A percentile compares a stretch with the other conserved stretches of the same genome.
phyloP scores from a whole-genome alignment of 1,284 basidiomycete genomes.

The Boletus subluridellus region DNA sequence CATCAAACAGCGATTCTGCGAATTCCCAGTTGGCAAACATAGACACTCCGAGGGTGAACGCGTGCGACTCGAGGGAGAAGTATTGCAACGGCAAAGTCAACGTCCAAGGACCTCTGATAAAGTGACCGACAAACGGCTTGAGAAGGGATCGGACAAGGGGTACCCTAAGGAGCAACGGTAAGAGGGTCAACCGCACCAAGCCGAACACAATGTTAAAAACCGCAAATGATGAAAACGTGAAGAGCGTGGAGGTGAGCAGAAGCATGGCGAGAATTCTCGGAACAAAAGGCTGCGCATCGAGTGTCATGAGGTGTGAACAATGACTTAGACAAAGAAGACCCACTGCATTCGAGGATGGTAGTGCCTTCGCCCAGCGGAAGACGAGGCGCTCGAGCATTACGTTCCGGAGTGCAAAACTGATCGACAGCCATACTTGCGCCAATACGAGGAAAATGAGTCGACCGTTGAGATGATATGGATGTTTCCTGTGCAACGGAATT shows the following conservation, averaged over 20 bases:
- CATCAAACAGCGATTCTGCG: constrained; percentile 56
- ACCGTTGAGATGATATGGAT: constrained; percentile 67
- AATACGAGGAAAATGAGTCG: constrained; percentile 55
- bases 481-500: constrained; percentile 45
- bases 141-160: constrained; percentile 50
- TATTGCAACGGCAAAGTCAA: constrained; percentile 48
- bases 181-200: constrained; percentile 37
- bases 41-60: constrained; percentile 48
- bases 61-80: constrained; percentile 42
- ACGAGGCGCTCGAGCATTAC: constrained; percentile 57
- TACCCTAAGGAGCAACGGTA: constrained; percentile 53
- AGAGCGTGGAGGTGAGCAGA: constrained; percentile 39
- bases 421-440: constrained; percentile 48
- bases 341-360: constrained; percentile 18
- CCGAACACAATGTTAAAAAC: constrained; percentile 45
- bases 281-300: constrained; percentile 21
- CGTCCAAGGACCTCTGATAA: constrained; percentile 56
- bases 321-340: neutral
- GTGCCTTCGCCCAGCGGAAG: constrained; percentile 37
- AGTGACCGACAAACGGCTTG: constrained; percentile 60
- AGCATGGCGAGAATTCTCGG: constrained; percentile 22
- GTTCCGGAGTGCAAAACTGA: constrained; percentile 49
- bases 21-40: constrained; percentile 60
- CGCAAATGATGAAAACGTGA: constrained; percentile 40
- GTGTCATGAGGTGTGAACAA: neutral